Conservation (phyloP, 257 asterid species). For the Primulina tabacum region DNA sequence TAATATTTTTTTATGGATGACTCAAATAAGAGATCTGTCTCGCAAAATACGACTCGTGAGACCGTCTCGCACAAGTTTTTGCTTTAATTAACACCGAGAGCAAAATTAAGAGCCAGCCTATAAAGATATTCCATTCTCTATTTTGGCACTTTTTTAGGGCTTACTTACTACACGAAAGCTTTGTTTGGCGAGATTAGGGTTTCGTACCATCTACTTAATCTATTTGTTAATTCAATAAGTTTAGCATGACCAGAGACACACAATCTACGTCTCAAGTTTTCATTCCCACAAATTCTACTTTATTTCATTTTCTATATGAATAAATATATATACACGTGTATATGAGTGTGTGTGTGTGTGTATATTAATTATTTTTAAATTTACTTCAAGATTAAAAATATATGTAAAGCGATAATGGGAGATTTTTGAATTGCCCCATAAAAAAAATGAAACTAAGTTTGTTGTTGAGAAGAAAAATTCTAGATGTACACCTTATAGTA, state of each 20-base stretch:
- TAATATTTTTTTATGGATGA: no score
- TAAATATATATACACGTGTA: no score
- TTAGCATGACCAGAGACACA: not conserved
- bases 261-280: not conserved
- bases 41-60: no score
- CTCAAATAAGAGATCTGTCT: no score
- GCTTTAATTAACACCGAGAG: not conserved
- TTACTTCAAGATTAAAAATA: no score
- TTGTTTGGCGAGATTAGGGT: slow-evolving; percentile 8
- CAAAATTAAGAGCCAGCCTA: not conserved
- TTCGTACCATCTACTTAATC: not conserved
- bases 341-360: no score
- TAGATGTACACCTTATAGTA: no score
- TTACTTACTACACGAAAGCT: not conserved
- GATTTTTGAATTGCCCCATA: not conserved
- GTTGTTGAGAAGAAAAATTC: no score
- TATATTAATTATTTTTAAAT: no score
- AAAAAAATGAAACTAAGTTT: not conserved
- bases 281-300: not conserved
- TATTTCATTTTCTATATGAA: not conserved
- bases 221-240: not conserved
- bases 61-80: no score
- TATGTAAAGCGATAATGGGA: not conserved
- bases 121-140: not conserved
- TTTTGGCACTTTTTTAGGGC: not conserved